Evolutionary conservation across 495 filamentous ascomycete species (phyloP).

Genomic region (Penicillium antarcticum): DNA sequence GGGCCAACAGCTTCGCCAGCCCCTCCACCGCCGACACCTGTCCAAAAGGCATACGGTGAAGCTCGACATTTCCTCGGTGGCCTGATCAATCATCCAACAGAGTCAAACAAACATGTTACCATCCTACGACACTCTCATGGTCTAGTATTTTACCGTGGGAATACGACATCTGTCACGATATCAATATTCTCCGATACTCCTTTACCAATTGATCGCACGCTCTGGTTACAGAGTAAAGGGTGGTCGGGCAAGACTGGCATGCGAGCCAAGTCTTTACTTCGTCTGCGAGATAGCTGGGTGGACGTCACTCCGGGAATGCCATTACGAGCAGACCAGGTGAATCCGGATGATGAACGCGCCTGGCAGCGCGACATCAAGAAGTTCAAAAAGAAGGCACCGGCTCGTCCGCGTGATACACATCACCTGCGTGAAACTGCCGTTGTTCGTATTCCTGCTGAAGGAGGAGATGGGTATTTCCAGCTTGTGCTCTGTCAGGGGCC

Average conservation of each 20-base stretch:
- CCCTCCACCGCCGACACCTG: constrained; percentile 9
- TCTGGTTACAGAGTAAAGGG: constrained; percentile 65
- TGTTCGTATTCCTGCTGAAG: constrained; percentile 58
- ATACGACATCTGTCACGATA: constrained; percentile 57
- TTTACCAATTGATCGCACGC: constrained; percentile 53
- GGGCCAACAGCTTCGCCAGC: constrained; percentile 7
- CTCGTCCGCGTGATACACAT: constrained; percentile 44
- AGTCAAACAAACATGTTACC: constrained; percentile 63
- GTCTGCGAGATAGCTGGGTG: constrained; percentile 55
- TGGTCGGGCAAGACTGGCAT: constrained; percentile 68
- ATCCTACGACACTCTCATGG: constrained; percentile 64
- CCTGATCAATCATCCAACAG: constrained; percentile 57
- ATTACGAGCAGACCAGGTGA: constrained; percentile 42
- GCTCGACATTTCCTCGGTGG: constrained; percentile 62
- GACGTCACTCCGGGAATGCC: constrained; percentile 58
- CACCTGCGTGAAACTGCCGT: constrained; percentile 57
- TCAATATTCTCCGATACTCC: constrained; percentile 58
- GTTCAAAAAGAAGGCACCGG: constrained; percentile 48
- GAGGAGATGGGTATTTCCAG: constrained; percentile 64
- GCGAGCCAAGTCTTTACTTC: constrained; percentile 57
- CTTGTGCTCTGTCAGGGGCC: constrained; percentile 55
- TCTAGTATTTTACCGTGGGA: constrained; percentile 61
- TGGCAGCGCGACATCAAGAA: constrained; percentile 66
- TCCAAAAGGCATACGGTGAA: constrained; percentile 49
- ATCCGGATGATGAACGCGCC: constrained; percentile 51